Evolutionary conservation across 2,329 filamentous ascomycete species (phyloP).

Genomic region (Aspergillus sp.): DNA sequence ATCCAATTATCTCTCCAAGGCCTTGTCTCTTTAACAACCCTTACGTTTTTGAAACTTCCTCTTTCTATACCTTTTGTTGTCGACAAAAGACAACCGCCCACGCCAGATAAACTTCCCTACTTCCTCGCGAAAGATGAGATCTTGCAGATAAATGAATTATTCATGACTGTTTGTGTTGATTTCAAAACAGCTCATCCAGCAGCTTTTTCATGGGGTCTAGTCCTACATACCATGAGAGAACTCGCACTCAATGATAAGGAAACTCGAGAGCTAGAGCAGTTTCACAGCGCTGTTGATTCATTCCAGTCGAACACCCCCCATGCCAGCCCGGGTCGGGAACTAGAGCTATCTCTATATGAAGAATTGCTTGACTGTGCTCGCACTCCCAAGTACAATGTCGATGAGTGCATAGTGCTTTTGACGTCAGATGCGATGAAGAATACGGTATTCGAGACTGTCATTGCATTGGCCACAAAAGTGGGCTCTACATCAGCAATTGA

Average conservation of each 20-base stretch:
- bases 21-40: conserved; percentile 60
- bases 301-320: conserved; percentile 31
- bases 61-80: conserved; percentile 49
- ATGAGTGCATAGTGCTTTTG: conserved; percentile 43
- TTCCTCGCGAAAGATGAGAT: conserved; percentile 62
- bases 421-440: conserved; percentile 40
- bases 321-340: conserved; percentile 18
- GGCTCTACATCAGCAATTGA: conserved; percentile 42
- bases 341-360: conserved; percentile 39
- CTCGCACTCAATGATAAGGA: conserved; percentile 56
- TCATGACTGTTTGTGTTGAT: conserved; percentile 51
- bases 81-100: conserved; percentile 14
- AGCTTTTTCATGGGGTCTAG: conserved; percentile 71
- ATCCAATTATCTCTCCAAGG: conserved; percentile 55
- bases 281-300: conserved; percentile 33
- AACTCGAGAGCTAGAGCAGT: conserved; percentile 36
- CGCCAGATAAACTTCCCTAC: conserved; percentile 46
- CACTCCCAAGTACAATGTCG: conserved; percentile 29
- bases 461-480: conserved; percentile 37
- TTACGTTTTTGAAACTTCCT: conserved; percentile 63
- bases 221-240: conserved; percentile 61
- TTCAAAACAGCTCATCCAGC: conserved; percentile 62
- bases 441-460: conserved; percentile 43
- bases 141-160: conserved; percentile 63
- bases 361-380: conserved; percentile 40